A percentile compares a stretch with the other conserved stretches of the same genome.
Evolutionary conservation across 1,284 basidiomycete genomes (phyloP).

Genomic region (Thecaphora frezii): DNA sequence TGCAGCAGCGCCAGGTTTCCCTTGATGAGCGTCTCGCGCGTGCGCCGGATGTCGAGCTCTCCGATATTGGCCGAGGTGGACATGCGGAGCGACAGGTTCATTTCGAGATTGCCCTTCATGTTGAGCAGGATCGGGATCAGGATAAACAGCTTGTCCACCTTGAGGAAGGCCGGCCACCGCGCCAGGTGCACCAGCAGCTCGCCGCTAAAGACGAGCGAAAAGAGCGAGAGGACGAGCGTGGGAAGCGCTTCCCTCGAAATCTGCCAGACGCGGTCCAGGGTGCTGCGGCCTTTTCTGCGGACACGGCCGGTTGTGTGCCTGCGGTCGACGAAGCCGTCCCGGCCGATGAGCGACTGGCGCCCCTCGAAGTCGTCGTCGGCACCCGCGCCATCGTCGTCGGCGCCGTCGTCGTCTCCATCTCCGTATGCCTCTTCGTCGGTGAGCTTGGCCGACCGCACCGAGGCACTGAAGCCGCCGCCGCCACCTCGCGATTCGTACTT

Average conservation of each 20-base stretch:
- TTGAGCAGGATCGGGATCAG: constrained; percentile 93
- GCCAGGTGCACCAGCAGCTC: constrained; percentile 83
- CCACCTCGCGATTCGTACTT: background rate
- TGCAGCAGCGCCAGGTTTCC: constrained; percentile 87
- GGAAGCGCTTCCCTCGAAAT: constrained; percentile 60
- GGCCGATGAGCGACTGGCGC: constrained; percentile 21
- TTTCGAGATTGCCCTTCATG: constrained; percentile 93
- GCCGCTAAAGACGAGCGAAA: constrained; percentile 76
- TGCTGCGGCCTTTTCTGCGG: constrained; percentile 14
- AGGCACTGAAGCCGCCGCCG: background rate
- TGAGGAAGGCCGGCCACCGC: constrained; percentile 81
- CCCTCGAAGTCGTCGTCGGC: constrained; percentile 29
- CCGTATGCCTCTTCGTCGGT: background rate
- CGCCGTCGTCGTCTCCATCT: background rate
- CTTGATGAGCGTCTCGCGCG: constrained; percentile 70
- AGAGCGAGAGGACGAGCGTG: constrained; percentile 61
- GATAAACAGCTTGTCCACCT: constrained; percentile 90
- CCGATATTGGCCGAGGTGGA: constrained; percentile 72
- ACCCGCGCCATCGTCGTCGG: background rate
- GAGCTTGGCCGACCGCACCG: background rate
- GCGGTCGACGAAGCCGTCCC: constrained; percentile 30
- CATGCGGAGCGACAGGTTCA: constrained; percentile 70
- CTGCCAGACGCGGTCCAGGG: constrained; percentile 37
- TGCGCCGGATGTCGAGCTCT: constrained; percentile 74
- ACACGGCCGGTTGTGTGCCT: constrained; percentile 24